Conservation (phyloP, 768 basidiomycete species). For the Mycena latifolia region DNA sequence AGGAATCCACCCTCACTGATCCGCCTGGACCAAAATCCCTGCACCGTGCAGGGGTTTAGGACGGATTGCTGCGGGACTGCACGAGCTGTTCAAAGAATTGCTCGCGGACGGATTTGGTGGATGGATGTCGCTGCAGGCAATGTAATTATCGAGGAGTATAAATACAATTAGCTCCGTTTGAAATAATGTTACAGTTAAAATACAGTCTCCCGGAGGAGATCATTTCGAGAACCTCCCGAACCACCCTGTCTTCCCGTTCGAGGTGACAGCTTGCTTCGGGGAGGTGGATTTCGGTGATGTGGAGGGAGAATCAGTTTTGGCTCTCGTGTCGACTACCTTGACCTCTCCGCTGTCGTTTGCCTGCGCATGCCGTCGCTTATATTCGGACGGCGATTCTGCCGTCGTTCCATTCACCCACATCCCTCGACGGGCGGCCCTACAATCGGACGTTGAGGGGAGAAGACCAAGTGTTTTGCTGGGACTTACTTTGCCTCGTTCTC, state of each 20-base stretch:
- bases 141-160: background rate
- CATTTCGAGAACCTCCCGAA: conserved; percentile 21
- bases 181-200: conserved; percentile 9
- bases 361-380: conserved; percentile 75
- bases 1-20: too few species aligned
- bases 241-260: conserved; percentile 23
- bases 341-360: conserved; percentile 25
- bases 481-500: conserved; percentile 79
- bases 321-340: conserved; percentile 30
- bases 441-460: conserved; percentile 3
- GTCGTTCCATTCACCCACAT: conserved; percentile 75
- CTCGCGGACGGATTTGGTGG: too few species aligned
- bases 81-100: too few species aligned
- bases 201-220: conserved; percentile 5
- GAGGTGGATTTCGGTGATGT: background rate
- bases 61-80: too few species aligned
- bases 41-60: too few species aligned
- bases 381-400: conserved; percentile 81
- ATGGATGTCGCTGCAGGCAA: too few species aligned
- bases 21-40: too few species aligned
- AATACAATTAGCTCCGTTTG: conserved; percentile 12
- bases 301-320: background rate
- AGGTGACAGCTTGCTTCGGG: background rate
- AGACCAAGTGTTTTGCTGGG: background rate
- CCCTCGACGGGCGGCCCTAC: conserved; percentile 72